Evolutionary conservation across 257 asterid species (phyloP), one percentile per base, ranked within the genome.

Genomic region (Parsonsia alboflavescens): DNA sequence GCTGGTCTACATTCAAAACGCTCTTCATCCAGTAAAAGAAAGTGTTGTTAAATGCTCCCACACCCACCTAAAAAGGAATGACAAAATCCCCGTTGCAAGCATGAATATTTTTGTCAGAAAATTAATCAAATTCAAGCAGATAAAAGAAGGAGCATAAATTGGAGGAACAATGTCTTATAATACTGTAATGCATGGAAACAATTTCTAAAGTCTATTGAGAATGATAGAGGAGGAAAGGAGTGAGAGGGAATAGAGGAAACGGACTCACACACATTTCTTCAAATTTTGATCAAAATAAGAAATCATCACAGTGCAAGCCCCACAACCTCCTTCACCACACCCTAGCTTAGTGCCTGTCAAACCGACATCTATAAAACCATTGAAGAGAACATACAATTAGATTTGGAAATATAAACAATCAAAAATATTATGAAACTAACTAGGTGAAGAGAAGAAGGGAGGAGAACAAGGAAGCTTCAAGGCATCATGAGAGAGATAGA

Each of bases 251-350:
- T 75, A 64, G 67, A 78, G 78, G 79, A 68, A 65, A 30, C 79
- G 81, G 79, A 89, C 98, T 94, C 88, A 94, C 99, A 94, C 91
- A 78, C 96, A 89, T 92, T 88, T 90, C 91, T 83, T 88, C 64
- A 74, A 75, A 75, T 73, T 89, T 56, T 72, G 95, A 80, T 94
- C 97, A 77, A 86, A 81, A 87, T 84, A 88, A 81, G 99, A 94
- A 75, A 94, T 78, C 99, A 94, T 92, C 71, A 94, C 99, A 50
- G 99, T 94, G 88, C 99, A 94, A 24, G 99, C 99, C 76, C 99
- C 99, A 71, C 99, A 94, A 44, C 99, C 99, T 81, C 99, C 99
- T 87, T 94, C 99, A 52, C 99, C 99, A 52, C 99, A 94, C 22
- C 99, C 99, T 78, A 94, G 96, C 87, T 94, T 94, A 33, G 99